Conservation (phyloP, 129 eudicot species). For the Logfia minima region DNA sequence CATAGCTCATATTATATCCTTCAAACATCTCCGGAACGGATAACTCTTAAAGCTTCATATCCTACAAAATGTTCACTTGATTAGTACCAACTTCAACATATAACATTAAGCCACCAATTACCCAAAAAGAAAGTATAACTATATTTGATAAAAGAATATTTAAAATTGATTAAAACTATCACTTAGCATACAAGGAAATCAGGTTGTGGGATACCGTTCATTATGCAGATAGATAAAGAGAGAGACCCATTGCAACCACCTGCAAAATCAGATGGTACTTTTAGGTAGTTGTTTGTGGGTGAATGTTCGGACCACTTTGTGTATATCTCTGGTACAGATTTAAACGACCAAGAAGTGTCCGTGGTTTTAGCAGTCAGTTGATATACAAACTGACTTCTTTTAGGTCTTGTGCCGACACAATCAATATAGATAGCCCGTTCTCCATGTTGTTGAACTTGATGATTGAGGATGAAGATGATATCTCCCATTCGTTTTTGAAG, state of each 20-base stretch:
- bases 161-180: background rate
- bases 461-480: slow-evolving; percentile 38
- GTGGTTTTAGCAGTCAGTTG: slow-evolving; percentile 26
- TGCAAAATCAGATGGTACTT: background rate
- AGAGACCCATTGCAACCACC: background rate
- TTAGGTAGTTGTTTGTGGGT: background rate
- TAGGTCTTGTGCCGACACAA: slow-evolving; percentile 38
- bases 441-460: slow-evolving; percentile 26
- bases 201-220: background rate
- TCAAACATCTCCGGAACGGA: background rate
- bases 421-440: slow-evolving; percentile 30
- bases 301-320: background rate
- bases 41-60: background rate
- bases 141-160: background rate
- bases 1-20: too few relatives aligned
- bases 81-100: background rate
- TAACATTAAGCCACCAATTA: background rate
- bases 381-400: slow-evolving; percentile 24
- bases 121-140: background rate
- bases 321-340: background rate
- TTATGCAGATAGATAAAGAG: background rate
- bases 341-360: background rate
- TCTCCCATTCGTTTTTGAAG: slow-evolving; percentile 35
- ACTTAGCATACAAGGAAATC: background rate
- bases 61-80: background rate